Percentiles rank a stretch among this genome's conserved stretches.
Conservation (phyloP, 305 asterid genomes). For the Stenogyne calaminthoides region DNA sequence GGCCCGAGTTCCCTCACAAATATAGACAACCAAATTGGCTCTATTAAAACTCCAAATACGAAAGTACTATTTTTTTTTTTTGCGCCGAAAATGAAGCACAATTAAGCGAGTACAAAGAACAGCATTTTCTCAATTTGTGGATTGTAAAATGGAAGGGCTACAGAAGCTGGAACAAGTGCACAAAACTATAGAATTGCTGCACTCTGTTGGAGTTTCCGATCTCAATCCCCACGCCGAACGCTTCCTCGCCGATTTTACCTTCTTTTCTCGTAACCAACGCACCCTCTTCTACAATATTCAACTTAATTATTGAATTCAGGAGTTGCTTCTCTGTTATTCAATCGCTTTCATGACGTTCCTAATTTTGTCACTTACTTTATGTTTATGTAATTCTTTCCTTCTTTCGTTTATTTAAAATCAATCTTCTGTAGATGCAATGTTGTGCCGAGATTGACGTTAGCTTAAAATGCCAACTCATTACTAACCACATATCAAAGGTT, state of each 20-base stretch:
- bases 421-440: slow-evolving; percentile 54
- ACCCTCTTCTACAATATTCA: background rate
- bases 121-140: background rate
- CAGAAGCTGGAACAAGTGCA: slow-evolving; percentile 69
- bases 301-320: background rate
- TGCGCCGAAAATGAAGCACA: no score
- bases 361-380: background rate
- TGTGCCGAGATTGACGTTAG: slow-evolving; percentile 52
- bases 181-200: slow-evolving; percentile 50
- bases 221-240: slow-evolving; percentile 51
- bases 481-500: slow-evolving; percentile 66
- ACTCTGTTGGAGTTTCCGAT: slow-evolving; percentile 52
- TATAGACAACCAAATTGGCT: no score
- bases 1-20: background rate
- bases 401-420: slow-evolving; percentile 9
- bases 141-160: slow-evolving; percentile 68
- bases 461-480: slow-evolving; percentile 65
- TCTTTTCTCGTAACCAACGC: slow-evolving; percentile 51
- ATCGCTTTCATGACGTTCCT: background rate
- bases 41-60: no score
- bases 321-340: background rate
- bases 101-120: background rate
- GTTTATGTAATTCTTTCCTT: background rate
- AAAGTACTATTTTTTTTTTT: no score
- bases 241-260: slow-evolving; percentile 69